Conservation (phyloP, 257 asterid genomes). For the Gentiana dahurica region DNA sequence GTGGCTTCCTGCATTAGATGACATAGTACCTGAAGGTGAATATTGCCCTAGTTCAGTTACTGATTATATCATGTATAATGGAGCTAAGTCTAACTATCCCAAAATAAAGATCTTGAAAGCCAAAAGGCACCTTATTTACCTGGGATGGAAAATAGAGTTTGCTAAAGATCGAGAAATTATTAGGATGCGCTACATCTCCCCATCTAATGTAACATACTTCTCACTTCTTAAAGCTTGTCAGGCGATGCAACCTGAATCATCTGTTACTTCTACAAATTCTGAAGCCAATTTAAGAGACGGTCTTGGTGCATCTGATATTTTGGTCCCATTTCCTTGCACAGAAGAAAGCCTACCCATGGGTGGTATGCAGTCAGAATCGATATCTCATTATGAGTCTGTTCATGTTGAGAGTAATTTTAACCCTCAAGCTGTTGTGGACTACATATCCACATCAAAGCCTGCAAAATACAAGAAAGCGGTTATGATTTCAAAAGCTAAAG, state of each 20-base stretch:
- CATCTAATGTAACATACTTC: slow-evolving; percentile 23
- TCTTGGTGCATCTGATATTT: slow-evolving; percentile 13
- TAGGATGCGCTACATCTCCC: slow-evolving; percentile 37
- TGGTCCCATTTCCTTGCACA: slow-evolving; percentile 10
- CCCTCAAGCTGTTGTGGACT: slow-evolving; percentile 53
- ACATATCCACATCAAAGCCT: slow-evolving; percentile 1
- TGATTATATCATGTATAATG: slow-evolving; percentile 13
- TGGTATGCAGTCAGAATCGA: slow-evolving; percentile 17
- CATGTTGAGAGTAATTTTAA: slow-evolving; percentile 29
- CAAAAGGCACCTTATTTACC: slow-evolving; percentile 40
- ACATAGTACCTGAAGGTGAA: slow-evolving; percentile 27
- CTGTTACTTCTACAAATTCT: slow-evolving; percentile 7
- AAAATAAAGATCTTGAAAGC: slow-evolving; percentile 2
- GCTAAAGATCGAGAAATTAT: not conserved
- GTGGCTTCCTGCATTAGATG: slow-evolving; percentile 36
- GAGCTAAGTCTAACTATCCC: not conserved
- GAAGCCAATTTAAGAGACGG: slow-evolving; percentile 2
- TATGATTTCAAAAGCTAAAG: slow-evolving; percentile 31
- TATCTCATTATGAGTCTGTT: slow-evolving; percentile 5
- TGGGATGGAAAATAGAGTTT: slow-evolving; percentile 56
- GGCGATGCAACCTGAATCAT: slow-evolving; percentile 21
- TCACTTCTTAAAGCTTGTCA: slow-evolving; percentile 32
- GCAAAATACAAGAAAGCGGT: not conserved
- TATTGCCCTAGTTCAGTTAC: slow-evolving; percentile 33
- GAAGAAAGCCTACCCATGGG: slow-evolving; percentile 18